Base-by-base conservation (phyloP, 345 rosid genomes). In the Nephelium lappaceum region DNA sequence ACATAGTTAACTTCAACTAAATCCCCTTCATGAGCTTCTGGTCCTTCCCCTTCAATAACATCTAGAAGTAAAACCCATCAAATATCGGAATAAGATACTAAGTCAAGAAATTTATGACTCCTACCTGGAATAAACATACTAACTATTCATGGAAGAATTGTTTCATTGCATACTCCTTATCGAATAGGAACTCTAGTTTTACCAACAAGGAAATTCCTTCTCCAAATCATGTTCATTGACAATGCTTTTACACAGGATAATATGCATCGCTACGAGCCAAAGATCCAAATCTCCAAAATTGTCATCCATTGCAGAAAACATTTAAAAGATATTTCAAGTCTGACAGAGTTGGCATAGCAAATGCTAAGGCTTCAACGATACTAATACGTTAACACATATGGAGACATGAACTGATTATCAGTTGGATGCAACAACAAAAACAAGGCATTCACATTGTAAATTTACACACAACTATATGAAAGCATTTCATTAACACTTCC, bases 11-110 rank as follows among this genome's bases (percentile, higher is more conserved):
- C 67, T 79, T 91, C 90, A 10, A 93, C 97, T 14, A 79, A 25
- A 71, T 95, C 97, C 36, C 97, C 98, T 77, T 91, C 92, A 19
- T 38, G 87, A 81, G 95, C 96, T 80, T 92, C 93, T 75, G 80
- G 84, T 64, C 99, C 99, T 71, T 92, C 86, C 61, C 99, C 99
- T 89, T 91, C 88, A 84, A 93, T 31, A 31, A 95, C 85, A 81
- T 93, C 98, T 95, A 78, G 4, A 61, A 69, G 67, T 5, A 55
- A 69, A 75, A 31, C 67, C 66, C 24, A 45, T 23, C 42, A 24
- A n/a, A 43, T 55, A 42, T 16, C 27, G 16, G 27, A 45, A 6
- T 15, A 53, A 60, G 67, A 66, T 66, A 31, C 11, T 7, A 31
- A 7, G 24, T 66, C 42, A 31, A 66, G 45, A 16, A 66, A 66